Percentiles rank a stretch among this genome's conserved stretches.
phyloP scores from a whole-genome alignment of 139 green algal genomes.

The Auxenochlorella protothecoides region DNA sequence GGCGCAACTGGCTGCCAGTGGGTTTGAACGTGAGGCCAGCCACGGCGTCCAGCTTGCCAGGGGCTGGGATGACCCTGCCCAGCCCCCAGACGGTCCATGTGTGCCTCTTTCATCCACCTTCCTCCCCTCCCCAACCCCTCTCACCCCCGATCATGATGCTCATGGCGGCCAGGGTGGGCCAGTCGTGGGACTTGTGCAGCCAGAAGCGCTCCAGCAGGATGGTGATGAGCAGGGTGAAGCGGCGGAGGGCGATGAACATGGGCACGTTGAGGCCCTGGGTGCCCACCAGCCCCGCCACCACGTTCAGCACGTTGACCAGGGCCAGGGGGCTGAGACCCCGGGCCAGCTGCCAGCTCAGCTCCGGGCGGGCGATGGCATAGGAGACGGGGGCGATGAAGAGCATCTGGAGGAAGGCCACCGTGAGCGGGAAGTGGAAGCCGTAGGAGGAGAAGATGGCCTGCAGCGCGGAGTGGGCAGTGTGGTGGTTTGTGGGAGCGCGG shows the following conservation, averaged over 20 bases:
- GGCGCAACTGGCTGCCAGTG: no score
- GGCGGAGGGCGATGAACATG: constrained; percentile 67
- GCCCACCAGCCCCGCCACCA: constrained; percentile 49
- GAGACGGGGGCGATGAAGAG: constrained; percentile 42
- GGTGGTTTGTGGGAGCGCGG: no score
- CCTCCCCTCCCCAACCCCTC: background rate
- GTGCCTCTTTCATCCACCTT: background rate
- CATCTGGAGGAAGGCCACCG: constrained; percentile 53
- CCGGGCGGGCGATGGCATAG: constrained; percentile 36
- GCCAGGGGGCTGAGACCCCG: constrained; percentile 33
- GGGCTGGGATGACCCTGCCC: no score
- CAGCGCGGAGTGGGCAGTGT: no score
- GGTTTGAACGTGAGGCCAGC: no score
- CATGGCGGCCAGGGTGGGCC: constrained; percentile 35
- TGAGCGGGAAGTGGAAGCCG: constrained; percentile 49
- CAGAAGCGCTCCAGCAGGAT: constrained; percentile 47
- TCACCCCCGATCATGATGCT: constrained; percentile 44
- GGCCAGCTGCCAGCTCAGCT: constrained; percentile 24
- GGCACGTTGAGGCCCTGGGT: constrained; percentile 58
- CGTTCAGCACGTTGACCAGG: constrained; percentile 54
- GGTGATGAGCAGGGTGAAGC: constrained; percentile 61
- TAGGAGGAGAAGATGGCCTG: constrained; percentile 59
- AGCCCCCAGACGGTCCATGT: no score
- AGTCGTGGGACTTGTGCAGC: constrained; percentile 45
- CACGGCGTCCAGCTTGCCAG: no score